Conservation (phyloP, 495 filamentous ascomycete species). For the Oidiodendron maius region DNA sequence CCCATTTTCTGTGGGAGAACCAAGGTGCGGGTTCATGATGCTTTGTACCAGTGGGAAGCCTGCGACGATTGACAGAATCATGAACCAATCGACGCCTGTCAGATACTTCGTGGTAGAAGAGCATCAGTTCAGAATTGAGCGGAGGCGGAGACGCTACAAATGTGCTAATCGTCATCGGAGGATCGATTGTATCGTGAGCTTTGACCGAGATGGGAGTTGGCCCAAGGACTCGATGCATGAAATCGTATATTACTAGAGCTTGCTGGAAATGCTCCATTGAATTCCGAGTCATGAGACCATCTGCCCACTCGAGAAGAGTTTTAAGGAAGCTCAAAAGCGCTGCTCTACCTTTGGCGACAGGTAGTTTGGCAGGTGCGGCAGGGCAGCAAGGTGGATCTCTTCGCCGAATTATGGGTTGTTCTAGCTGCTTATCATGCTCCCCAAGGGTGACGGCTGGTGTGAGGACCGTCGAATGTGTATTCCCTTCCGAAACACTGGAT, state of each 20-base stretch:
- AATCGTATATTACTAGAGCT: background rate
- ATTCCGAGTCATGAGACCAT: background rate
- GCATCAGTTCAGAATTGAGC: background rate
- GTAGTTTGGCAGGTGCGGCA: background rate
- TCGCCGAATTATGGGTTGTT: too few species aligned
- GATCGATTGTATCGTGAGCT: background rate
- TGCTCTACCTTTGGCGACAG: background rate
- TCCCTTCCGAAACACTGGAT: too few species aligned
- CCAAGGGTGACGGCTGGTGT: too few species aligned
- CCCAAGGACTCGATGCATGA: background rate
- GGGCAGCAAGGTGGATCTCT: too few species aligned
- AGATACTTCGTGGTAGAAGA: background rate
- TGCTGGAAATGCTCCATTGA: background rate
- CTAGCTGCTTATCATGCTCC: too few species aligned
- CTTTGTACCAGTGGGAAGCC: background rate
- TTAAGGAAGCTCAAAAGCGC: background rate
- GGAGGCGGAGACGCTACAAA: background rate
- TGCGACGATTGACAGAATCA: background rate
- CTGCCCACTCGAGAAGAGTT: constrained; percentile 1
- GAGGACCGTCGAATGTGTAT: too few species aligned
- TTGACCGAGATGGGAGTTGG: background rate
- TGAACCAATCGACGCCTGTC: background rate
- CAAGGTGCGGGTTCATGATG: too few species aligned
- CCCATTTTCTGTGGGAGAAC: too few species aligned
- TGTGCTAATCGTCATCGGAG: background rate